A percentile compares a stretch with the other conserved stretches of the same genome.
These are phyloP conservation scores for Hemisphaericaspora subhashii DNA, from an alignment of 1,139 yeast species.

Conservation along the genomic window DNA sequence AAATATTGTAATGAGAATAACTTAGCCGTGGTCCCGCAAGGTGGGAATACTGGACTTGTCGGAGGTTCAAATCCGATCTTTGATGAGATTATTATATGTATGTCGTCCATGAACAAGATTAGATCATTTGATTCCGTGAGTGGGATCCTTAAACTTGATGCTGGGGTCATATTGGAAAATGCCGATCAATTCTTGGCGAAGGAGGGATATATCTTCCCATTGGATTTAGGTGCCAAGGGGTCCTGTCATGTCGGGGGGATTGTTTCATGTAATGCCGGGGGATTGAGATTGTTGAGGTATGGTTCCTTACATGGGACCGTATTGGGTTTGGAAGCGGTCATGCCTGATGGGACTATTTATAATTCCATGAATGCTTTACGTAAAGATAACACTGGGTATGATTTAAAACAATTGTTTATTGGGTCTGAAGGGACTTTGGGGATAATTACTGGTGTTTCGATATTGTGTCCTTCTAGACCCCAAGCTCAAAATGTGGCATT, in stretches of 20 bases:
- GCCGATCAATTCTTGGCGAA: constrained; percentile 83
- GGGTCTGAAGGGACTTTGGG: constrained; percentile 95
- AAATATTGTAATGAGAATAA: constrained; percentile 78
- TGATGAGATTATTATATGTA: constrained; percentile 80
- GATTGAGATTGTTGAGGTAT: constrained; percentile 80
- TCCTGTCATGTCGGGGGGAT: constrained; percentile 96
- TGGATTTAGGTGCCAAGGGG: constrained; percentile 96
- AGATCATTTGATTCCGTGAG: constrained; percentile 79
- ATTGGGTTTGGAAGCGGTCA: constrained; percentile 86
- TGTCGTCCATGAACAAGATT: constrained; percentile 71
- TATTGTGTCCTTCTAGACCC: constrained; percentile 91
- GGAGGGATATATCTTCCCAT: constrained; percentile 85
- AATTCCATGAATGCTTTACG: constrained; percentile 80
- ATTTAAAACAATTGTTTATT: constrained; percentile 85
- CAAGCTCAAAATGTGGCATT: constrained; percentile 85
- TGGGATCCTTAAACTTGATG: constrained; percentile 86
- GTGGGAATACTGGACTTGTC: constrained; percentile 95
- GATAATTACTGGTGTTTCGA: constrained; percentile 84
- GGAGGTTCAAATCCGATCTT: constrained; percentile 95
- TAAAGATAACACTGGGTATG: constrained; percentile 94
- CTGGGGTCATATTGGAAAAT: constrained; percentile 84
- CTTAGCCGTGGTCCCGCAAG: constrained; percentile 92
- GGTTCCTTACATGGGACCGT: constrained; percentile 94
- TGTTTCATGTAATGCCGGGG: constrained; percentile 97
- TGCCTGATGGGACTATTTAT: constrained; percentile 84